phyloP scores from a whole-genome alignment of 2,329 filamentous ascomycete genomes.

The Colletotrichum aenigma region DNA sequence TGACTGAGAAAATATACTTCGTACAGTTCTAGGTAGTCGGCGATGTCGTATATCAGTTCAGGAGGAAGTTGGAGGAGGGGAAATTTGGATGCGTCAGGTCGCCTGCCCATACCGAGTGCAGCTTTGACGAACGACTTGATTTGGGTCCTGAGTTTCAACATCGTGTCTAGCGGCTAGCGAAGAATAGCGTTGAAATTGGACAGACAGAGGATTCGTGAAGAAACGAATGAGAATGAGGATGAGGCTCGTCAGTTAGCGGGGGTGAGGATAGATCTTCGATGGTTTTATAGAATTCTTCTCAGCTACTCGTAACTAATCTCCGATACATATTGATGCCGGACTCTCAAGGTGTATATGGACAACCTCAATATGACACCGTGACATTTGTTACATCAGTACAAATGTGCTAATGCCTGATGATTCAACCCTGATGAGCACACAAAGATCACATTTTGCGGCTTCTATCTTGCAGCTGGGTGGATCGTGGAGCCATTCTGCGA shows the following conservation, averaged over 20 bases:
- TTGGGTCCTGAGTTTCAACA: not conserved
- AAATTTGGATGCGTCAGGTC: not conserved
- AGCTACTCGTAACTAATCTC: not conserved
- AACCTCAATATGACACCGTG: not conserved
- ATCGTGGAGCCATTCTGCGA: no score
- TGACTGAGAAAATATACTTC: not conserved
- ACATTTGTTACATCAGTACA: not conserved
- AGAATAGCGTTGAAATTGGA: not conserved
- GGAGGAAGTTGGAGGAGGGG: not conserved
- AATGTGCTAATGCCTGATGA: not conserved
- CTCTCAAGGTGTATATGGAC: not conserved
- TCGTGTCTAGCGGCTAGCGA: not conserved
- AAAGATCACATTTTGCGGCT: not conserved
- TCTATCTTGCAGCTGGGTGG: no score
- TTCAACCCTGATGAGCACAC: not conserved
- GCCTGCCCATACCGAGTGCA: not conserved
- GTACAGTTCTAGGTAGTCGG: not conserved
- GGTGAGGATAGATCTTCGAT: accelerated
- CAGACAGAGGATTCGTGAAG: accelerated
- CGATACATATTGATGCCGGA: accelerated
- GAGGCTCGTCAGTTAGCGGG: not conserved
- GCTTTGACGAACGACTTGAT: not conserved
- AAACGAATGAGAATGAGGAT: not conserved
- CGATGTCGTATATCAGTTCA: not conserved
- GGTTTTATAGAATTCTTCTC: not conserved